Base-by-base conservation (phyloP, 2,329 filamentous ascomycete species). In the Fusarium gaditjirri region DNA sequence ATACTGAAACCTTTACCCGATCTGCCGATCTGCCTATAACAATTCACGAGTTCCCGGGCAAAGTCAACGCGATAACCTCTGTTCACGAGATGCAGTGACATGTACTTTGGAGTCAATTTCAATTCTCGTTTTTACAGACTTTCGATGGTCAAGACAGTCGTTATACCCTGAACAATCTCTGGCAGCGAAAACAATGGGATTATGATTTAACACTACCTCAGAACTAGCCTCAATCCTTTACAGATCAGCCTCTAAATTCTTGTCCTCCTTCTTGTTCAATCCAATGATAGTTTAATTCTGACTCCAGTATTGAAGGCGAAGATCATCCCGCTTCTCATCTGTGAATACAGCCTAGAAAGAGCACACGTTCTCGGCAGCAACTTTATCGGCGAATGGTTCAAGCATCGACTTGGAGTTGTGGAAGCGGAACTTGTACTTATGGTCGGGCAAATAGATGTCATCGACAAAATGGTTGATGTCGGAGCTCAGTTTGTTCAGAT, bases 291-390 rank as follows among this genome's bases (percentile, higher is more conserved):
- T 58, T 13, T 62, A 59, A 17, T 59, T 62, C 19, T 36, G 41
- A 31, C 59, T 62, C 33, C 23, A 41, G 35, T 47, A 62, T 23
- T 38, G 19, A 23, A 47, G 12, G 10, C 16, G 11, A 29, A 47
- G 12, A 9, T 23, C 19, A 2, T 47, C 13, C 9, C 23, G 27
- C 14, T 29, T 31, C 6, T n/a, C 23, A 27, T 59, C 27, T 9
- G 25, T 59, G 25, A 61, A 61, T 2, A 61, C 25, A 19, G 53
- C 59, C 29, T 38, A 23, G n/a, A 61, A 61, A 10, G 52, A 39
- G 36, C 47, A 61, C 13, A 46, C 8, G 12, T 36, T 36, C 8
- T 58, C 21, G 25, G 23, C 13, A 21, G 52, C 52, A 2, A 61
- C 13, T n/a, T 46, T 23, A 6, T 61, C 21, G 42, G 59, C 35